A percentile compares a stretch with the other conserved stretches of the same genome.
phyloP scores from a whole-genome alignment of 2,329 filamentous ascomycete species.

The Zymoseptoria passerinii region DNA sequence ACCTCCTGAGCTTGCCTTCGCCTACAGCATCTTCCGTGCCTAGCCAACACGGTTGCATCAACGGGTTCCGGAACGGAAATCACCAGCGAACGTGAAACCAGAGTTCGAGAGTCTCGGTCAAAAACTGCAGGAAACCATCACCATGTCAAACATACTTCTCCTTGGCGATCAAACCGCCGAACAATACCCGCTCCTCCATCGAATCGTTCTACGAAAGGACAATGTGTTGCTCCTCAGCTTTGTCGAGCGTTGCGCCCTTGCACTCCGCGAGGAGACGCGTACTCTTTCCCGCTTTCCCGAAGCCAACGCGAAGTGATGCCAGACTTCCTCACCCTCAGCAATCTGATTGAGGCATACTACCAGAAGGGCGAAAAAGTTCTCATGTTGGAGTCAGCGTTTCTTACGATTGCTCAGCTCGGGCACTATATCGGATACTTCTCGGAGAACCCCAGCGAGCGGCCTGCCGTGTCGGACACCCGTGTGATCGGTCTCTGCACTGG shows the following conservation, averaged over 20 bases:
- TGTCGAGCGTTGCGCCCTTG: constrained; percentile 50
- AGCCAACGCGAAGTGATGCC: constrained; percentile 53
- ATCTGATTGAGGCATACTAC: constrained; percentile 58
- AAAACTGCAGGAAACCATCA: constrained; percentile 7
- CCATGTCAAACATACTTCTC: constrained; percentile 47
- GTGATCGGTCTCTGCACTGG: constrained; percentile 62
- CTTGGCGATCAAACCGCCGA: constrained; percentile 66
- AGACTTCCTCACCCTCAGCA: constrained; percentile 53
- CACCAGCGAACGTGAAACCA: neutral
- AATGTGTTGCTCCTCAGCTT: constrained; percentile 55
- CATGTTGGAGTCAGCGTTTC: constrained; percentile 55
- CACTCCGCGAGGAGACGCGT: constrained; percentile 53
- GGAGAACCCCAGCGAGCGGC: constrained; percentile 48
- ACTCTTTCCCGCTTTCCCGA: constrained; percentile 48
- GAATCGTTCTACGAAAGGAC: constrained; percentile 40
- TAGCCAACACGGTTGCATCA: constrained; percentile 27
- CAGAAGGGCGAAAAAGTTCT: constrained; percentile 49
- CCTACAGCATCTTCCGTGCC: constrained; percentile 19
- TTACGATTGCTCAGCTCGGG: constrained; percentile 57
- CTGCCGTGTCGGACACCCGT: constrained; percentile 41
- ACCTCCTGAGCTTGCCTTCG: neutral
- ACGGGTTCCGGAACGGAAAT: neutral
- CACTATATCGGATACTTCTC: constrained; percentile 59
- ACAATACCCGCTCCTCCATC: constrained; percentile 53
- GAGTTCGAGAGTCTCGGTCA: constrained; percentile 7